Base-by-base conservation (phyloP, 306 rosid genomes). In the Cyclanthera cordifolia region DNA sequence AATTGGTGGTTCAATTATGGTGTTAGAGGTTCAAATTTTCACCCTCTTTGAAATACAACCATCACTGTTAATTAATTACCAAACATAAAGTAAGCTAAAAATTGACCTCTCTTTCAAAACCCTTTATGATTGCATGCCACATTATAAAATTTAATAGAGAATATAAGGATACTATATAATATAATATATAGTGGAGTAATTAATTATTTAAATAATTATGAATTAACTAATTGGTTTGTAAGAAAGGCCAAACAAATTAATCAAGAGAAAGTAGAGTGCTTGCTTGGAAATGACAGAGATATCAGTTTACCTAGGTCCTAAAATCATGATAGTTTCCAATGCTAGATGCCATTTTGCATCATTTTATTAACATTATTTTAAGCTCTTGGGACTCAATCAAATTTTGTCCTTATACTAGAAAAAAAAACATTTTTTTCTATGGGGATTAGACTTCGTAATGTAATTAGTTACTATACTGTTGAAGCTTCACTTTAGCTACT, bases 271-370 rank as follows among this genome's bases (percentile, higher is more conserved):
- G 57, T 19, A 8, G 14, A 2, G 57, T 52, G 57, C 27, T 52
- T 52, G 57, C 27, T 52, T 52, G 57, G 57, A 52, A 52, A 20
- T 52, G 57, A 52, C 57, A 37, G 43, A 20, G 56, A 52, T 52
- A 54, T 54, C 60, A 54, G 60, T 54, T 54, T 54, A 17, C 60
- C 60, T 24, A 27, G 32, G 59, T 53, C 7, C 59, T 54, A 56
- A 56, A 56, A 27, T 56, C 64, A 56, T 27, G 64, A 25, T 28
- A 14, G 63, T 24, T 25, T 53, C 59, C 59, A 53, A 53, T 12
- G 32, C 59, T 54, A 54, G 34, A 54, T 54, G 60, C 60, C 57
- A 20, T 19, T 52, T 52, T 21, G 1, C 1, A 16, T 5, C 14
- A 16, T 60, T 60, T 28, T 39, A 14, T 39, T n/a, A 39, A n/a